phyloP scores from a whole-genome alignment of 495 filamentous ascomycete genomes.

The Aspergillus biplanus region DNA sequence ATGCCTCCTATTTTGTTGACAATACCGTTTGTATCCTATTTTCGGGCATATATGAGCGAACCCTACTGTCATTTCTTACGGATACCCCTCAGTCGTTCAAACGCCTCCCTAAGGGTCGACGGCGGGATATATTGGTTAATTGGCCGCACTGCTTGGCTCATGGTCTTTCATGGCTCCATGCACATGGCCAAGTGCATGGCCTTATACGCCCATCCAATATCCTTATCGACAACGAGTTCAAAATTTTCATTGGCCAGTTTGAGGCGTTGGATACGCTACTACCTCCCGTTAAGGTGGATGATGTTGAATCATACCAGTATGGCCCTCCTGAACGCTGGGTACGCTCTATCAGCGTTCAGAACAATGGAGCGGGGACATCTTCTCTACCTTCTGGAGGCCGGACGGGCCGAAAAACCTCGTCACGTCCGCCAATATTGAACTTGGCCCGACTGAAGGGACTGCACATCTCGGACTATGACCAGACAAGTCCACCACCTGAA shows the following conservation, averaged over 20 bases:
- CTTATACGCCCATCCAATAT: slow-evolving; percentile 84
- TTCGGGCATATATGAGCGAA: slow-evolving; percentile 72
- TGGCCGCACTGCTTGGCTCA: slow-evolving; percentile 90
- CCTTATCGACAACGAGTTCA: slow-evolving; percentile 69
- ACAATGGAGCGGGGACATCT: slow-evolving; percentile 26
- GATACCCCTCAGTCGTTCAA: slow-evolving; percentile 70
- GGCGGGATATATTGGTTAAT: slow-evolving; percentile 69
- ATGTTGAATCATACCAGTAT: slow-evolving; percentile 86
- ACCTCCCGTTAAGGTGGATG: slow-evolving; percentile 55
- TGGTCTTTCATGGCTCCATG: slow-evolving; percentile 77
- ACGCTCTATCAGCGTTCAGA: slow-evolving; percentile 42
- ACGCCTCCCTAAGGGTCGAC: slow-evolving; percentile 69
- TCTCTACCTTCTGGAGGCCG: slow-evolving; percentile 53
- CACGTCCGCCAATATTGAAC: slow-evolving; percentile 28
- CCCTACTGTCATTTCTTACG: slow-evolving; percentile 75
- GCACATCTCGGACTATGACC: slow-evolving; percentile 25
- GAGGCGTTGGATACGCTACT: slow-evolving; percentile 63
- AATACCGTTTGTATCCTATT: slow-evolving; percentile 77
- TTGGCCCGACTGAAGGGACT: slow-evolving; percentile 30
- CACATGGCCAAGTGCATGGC: slow-evolving; percentile 71
- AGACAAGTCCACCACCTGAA: slow-evolving; percentile 32
- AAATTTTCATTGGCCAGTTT: slow-evolving; percentile 75
- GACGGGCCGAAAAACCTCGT: slow-evolving; percentile 38
- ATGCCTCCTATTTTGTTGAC: slow-evolving; percentile 77
- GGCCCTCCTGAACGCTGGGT: slow-evolving; percentile 80